Conservation (phyloP, 2,329 filamentous ascomycete genomes). For the Blastomyces gilchristii region DNA sequence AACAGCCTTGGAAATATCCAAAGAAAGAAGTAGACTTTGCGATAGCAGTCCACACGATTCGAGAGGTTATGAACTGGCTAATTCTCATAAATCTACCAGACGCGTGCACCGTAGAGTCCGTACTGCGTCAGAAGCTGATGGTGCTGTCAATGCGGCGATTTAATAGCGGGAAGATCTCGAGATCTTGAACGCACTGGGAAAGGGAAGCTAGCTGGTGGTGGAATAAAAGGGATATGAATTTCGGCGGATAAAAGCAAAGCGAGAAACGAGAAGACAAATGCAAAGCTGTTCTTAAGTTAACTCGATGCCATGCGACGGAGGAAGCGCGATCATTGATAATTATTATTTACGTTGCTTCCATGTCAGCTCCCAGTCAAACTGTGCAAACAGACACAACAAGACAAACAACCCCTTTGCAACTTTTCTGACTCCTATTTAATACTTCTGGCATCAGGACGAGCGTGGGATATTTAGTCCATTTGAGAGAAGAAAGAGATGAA, state of each 20-base stretch:
- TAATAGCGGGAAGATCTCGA: neutral
- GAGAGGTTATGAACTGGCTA: neutral
- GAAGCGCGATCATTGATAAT: neutral
- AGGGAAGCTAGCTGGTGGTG: neutral
- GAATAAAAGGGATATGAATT: neutral
- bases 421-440: too few relatives aligned
- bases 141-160: neutral
- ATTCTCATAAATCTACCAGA: neutral
- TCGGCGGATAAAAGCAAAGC: neutral
- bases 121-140: neutral
- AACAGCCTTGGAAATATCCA: neutral
- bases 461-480: too few relatives aligned
- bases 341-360: neutral
- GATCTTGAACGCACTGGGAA: neutral
- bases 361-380: neutral
- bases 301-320: neutral
- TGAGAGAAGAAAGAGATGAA: too few relatives aligned
- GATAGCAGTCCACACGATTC: neutral
- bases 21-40: neutral
- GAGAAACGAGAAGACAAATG: neutral
- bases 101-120: neutral
- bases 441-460: too few relatives aligned
- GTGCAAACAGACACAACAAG: constrained; percentile 1
- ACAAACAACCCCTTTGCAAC: neutral
- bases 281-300: neutral